Evolutionary conservation across 2,329 filamentous ascomycete species (phyloP).

Genomic region (Chaetoscypha palmicola): DNA sequence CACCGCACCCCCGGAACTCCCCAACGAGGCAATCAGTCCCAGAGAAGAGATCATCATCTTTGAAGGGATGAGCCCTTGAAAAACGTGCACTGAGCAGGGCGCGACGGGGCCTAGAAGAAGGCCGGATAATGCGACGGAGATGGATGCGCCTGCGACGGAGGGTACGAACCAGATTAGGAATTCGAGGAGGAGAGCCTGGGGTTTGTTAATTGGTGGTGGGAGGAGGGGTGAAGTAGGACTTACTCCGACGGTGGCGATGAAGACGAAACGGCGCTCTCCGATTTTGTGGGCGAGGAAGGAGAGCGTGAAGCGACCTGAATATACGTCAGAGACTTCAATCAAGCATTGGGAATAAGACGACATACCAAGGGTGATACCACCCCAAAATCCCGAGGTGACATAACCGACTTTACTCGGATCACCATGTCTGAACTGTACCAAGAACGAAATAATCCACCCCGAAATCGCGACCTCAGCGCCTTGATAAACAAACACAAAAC

Average conservation of each 20-base stretch:
- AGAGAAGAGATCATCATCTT: conserved; percentile 54
- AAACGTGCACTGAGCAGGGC: conserved; percentile 59
- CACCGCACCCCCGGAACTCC: conserved; percentile 63
- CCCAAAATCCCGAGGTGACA: conserved; percentile 64
- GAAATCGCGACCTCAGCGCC: conserved; percentile 75
- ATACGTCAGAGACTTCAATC: too few species aligned
- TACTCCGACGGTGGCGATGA: conserved; percentile 47
- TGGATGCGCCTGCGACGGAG: conserved; percentile 59
- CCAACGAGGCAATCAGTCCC: conserved; percentile 59
- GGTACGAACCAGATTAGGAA: conserved; percentile 69
- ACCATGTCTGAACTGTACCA: conserved; percentile 66
- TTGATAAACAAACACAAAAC: conserved; percentile 80
- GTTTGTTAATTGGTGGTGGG: not conserved
- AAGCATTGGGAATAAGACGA: too few species aligned
- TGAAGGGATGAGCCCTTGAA: conserved; percentile 51
- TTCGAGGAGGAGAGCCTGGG: conserved; percentile 45
- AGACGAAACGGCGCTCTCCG: conserved; percentile 65
- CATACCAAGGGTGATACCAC: conserved; percentile 65
- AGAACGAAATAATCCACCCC: conserved; percentile 78
- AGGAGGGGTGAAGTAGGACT: not conserved
- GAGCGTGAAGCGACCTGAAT: conserved; percentile 64
- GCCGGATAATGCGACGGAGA: conserved; percentile 61
- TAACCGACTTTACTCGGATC: conserved; percentile 67
- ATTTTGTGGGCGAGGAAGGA: conserved; percentile 56
- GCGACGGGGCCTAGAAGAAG: conserved; percentile 71